These are phyloP conservation scores for Spirogloea muscicola DNA, from an alignment of 139 green algal genomes.

Conservation along the genomic window DNA sequence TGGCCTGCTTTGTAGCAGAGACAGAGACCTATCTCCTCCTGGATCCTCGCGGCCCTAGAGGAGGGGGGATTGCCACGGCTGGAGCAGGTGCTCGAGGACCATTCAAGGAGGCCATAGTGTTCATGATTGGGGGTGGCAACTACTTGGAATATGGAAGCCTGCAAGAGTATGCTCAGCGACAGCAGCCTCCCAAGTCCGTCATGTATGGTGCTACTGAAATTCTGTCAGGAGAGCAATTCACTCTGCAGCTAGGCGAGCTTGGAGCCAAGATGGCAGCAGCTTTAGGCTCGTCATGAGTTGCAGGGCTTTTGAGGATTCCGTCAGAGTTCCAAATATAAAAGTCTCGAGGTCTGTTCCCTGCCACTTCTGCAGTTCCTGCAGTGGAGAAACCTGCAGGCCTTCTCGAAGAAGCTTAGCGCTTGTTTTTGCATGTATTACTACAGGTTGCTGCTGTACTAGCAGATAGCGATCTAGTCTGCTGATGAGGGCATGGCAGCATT, in stretches of 20 bases:
- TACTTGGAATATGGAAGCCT: slow-evolving; percentile 87
- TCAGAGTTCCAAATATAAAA: no score
- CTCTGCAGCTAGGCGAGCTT: slow-evolving; percentile 75
- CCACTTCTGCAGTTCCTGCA: no score
- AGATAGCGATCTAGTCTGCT: no score
- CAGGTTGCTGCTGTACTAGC: no score
- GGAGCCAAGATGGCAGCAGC: slow-evolving; percentile 54
- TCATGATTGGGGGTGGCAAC: slow-evolving; percentile 96
- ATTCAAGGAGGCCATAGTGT: slow-evolving; percentile 86
- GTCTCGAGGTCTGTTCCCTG: no score
- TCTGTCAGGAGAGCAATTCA: slow-evolving; percentile 69
- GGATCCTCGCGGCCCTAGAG: slow-evolving; percentile 72
- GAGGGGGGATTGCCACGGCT: slow-evolving; percentile 24
- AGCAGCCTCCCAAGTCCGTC: slow-evolving; percentile 50
- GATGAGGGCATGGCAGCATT: no score
- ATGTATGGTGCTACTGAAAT: slow-evolving; percentile 94
- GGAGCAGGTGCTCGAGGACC: slow-evolving; percentile 43
- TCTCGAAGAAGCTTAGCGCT: no score
- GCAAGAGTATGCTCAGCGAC: slow-evolving; percentile 55
- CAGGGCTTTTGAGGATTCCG: no score
- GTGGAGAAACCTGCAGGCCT: no score
- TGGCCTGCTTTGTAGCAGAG: no score
- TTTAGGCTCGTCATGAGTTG: no score
- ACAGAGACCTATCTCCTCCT: slow-evolving; percentile 74
- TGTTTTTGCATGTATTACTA: no score